Percentiles rank a stretch among this genome's conserved stretches.
Conservation (phyloP, 495 filamentous ascomycete species). For the Penicillium antarcticum region DNA sequence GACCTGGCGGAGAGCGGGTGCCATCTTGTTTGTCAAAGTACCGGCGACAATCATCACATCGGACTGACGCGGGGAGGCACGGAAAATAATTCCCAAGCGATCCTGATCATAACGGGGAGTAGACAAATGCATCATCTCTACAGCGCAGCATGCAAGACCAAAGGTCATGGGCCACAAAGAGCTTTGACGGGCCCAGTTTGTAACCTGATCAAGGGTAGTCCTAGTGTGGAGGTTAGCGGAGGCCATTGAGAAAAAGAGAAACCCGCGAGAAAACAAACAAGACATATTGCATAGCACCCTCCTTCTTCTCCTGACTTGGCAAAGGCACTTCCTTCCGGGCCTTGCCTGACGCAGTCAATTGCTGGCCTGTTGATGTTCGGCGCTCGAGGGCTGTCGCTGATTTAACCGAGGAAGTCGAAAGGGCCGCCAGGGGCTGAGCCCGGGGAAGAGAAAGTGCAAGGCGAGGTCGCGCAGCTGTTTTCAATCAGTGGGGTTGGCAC, state of each 20-base stretch:
- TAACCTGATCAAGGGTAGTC: slow-evolving; percentile 85
- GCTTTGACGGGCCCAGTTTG: slow-evolving; percentile 92
- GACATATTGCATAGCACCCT: slow-evolving; percentile 95
- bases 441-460: slow-evolving; percentile 21
- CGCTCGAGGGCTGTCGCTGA: slow-evolving; percentile 42
- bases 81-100: slow-evolving; percentile 94
- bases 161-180: slow-evolving; percentile 99
- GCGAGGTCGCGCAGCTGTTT: slow-evolving; percentile 26
- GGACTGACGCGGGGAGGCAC: slow-evolving; percentile 89
- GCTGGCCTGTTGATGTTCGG: slow-evolving; percentile 38
- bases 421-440: slow-evolving; percentile 28
- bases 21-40: slow-evolving; percentile 98
- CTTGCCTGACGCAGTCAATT: slow-evolving; percentile 49
- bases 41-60: slow-evolving; percentile 99
- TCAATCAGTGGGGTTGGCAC: slow-evolving; percentile 11
- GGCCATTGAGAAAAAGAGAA: not conserved
- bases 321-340: slow-evolving; percentile 74
- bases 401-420: slow-evolving; percentile 42
- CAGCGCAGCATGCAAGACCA: slow-evolving; percentile 91
- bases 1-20: slow-evolving; percentile 87
- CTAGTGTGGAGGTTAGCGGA: slow-evolving; percentile 39
- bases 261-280: slow-evolving; percentile 58
- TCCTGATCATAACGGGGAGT: slow-evolving; percentile 96
- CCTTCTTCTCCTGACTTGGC: slow-evolving; percentile 86
- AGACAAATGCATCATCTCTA: slow-evolving; percentile 98